Base-by-base conservation (phyloP, 164 flowering plant species). In the Aristolochia contorta region DNA sequence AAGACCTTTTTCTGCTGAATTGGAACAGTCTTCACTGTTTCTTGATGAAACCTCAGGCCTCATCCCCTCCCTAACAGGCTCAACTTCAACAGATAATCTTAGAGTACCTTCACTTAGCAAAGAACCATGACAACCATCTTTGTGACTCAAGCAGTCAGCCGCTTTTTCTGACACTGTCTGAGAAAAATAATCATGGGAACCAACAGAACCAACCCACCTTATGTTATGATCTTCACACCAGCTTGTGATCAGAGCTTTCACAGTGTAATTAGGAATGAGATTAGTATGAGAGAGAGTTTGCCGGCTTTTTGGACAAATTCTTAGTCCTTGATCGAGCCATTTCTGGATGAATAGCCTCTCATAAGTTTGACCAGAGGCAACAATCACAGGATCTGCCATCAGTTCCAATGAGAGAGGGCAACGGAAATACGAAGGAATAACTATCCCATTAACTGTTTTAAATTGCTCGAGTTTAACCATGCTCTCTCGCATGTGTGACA, bases 321-420 rank as follows among this genome's bases (percentile, higher is more conserved):
- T 71, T 12, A 89, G 61, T 52, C 92, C 96, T 18, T 77, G 67
- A 65, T 87, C 92, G 58, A 93, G 70, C 98, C 98, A 93, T 65
- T 77, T 86, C 66, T 84, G 86, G 68, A 90, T 90, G 66, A 81
- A 82, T 43, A 76, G 66, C 66, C 86, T 79, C 65, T 93, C 97
- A 63, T 80, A 93, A 16, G 99, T 93, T 75, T 84, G 97, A 37
- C 98, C 98, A 13, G 98, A 86, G 47, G 92, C 87, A 60, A 87
- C 78, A 65, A 90, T 93, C 13, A 93, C 92, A 18, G 98, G 98
- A 70, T 93, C 94, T 57, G 66, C 54, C 97, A 93, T 93, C 68
- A 93, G 81, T 60, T 81, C 85, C 67, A 82, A 62, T 12, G 98
- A 89, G 63, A 93, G 68, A 5, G 96, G 96, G 58, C 98, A 93